A percentile compares a stretch with the other conserved stretches of the same genome.
phyloP scores from a whole-genome alignment of 345 rosid species.

The Populus pruinosa region DNA sequence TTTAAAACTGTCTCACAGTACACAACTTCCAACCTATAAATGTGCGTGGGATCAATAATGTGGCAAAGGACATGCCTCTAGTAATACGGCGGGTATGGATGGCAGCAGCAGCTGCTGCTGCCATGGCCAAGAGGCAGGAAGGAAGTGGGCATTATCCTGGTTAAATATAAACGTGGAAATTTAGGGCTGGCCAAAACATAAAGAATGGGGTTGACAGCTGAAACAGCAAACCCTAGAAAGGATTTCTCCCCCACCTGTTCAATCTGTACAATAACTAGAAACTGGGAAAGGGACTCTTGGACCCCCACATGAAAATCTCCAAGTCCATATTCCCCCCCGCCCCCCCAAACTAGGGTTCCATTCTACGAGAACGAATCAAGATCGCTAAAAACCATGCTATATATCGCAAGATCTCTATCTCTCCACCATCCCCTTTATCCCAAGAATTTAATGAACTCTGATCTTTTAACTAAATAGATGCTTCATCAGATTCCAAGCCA shows the following conservation, averaged over 20 bases:
- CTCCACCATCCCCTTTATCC: not conserved
- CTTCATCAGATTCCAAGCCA: not conserved
- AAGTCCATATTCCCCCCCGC: conserved; percentile 3
- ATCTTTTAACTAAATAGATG: not conserved
- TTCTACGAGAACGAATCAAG: not conserved
- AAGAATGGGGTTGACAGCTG: not conserved
- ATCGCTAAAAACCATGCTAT: not conserved
- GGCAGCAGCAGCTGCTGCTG: not conserved
- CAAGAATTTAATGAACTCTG: conserved; percentile 2
- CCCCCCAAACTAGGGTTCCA: conserved; percentile 13
- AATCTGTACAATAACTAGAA: conserved; percentile 12
- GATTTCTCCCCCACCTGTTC: not conserved
- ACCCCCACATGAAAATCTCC: not conserved
- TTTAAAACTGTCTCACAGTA: too few relatives aligned
- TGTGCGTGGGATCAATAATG: not conserved
- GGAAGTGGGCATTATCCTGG: not conserved
- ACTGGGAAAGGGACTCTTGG: not conserved
- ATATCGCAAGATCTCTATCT: conserved; percentile 13
- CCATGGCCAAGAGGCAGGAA: not conserved
- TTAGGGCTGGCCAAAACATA: too few relatives aligned
- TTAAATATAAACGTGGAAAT: too few relatives aligned
- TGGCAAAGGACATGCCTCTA: not conserved
- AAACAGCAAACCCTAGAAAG: conserved; percentile 3
- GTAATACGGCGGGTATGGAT: not conserved
- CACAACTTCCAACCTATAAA: too few relatives aligned